phyloP scores from a whole-genome alignment of 2,329 filamentous ascomycete species.

The Aschersonia sp. region DNA sequence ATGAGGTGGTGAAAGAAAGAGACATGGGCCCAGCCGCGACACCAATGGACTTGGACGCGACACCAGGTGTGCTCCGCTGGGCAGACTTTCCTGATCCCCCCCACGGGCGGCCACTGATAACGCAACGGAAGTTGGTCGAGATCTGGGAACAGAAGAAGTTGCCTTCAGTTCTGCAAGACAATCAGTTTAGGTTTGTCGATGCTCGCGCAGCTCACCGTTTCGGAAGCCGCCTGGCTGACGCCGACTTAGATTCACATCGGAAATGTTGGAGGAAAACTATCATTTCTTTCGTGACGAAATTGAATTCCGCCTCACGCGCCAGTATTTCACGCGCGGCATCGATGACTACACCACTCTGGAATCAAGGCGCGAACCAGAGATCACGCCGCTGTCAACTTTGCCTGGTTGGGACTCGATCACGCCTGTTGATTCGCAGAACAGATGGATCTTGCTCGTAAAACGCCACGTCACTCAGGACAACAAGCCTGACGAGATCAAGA shows the following conservation, averaged over 20 bases:
- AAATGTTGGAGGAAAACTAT: constrained; percentile 37
- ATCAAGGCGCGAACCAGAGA: constrained; percentile 4
- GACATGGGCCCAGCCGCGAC: constrained; percentile 26
- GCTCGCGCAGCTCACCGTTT: not conserved
- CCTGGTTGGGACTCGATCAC: constrained; percentile 32
- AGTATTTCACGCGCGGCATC: constrained; percentile 25
- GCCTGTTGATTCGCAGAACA: constrained; percentile 30
- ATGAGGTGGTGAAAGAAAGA: constrained; percentile 32
- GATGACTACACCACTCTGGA: constrained; percentile 18
- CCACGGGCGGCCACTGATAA: constrained; percentile 27
- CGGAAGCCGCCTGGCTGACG: constrained; percentile 1
- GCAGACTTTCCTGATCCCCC: constrained; percentile 45
- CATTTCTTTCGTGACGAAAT: constrained; percentile 37
- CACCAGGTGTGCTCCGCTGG: constrained; percentile 38
- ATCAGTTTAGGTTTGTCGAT: constrained; percentile 32
- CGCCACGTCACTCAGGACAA: constrained; percentile 39
- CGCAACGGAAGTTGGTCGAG: constrained; percentile 40
- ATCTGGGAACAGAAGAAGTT: constrained; percentile 37
- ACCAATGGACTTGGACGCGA: constrained; percentile 23
- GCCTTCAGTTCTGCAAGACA: constrained; percentile 32
- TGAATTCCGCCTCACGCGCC: constrained; percentile 36
- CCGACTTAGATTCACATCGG: constrained; percentile 31
- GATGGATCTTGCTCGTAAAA: constrained; percentile 42
- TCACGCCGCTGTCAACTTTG: constrained; percentile 14
- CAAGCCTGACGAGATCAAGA: constrained; percentile 40